Base-by-base conservation (phyloP, 305 asterid species). In the Rubia balearica region DNA sequence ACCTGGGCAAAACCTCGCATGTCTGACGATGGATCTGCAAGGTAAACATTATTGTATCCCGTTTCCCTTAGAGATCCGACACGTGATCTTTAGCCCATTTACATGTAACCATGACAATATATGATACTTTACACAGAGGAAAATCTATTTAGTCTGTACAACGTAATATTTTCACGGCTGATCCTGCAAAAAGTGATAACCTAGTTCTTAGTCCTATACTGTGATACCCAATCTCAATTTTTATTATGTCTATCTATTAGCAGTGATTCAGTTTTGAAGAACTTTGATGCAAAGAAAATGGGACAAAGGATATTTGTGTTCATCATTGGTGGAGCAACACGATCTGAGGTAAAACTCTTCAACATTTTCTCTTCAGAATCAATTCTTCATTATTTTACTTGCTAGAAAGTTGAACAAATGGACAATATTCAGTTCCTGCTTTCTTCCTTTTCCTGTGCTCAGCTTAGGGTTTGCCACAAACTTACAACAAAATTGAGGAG, bases 401-500 rank as follows among this genome's bases (percentile, higher is more conserved):
- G 59, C 43, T 69, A 17, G 59, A 36, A 11, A 66, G 12, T 63
- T 38, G 38, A 42, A 41, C 2, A 16, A 8, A 49, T 17, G 13
- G 49, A 42, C 51, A 51, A 51, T 17, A 21, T 1, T 36, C 64
- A 36, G 21, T 74, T 64, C n/a, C 66, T 61, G 45, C 81, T 74
- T 51, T 62, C 17, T 67, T 71, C 10, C 59, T 70, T 61, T 65
- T 67, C 63, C 48, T 70, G 41, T 65, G 11, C 38, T 65, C 96
- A 95, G 98, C 95, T 92, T 59, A 73, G 99, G 71, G 97, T 89
- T 61, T 95, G 99, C 77, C 99, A 95, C 85, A 95, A 92, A 81
- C 97, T 92, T 61, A 88, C 98, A 21, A 65, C 91, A 74, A 95
- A 92, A 73, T 77, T 90, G 65, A 85, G 82, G 86, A 90, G 99